These are phyloP conservation scores for Eutrema heterophyllum DNA, from an alignment of 345 rosid species.

Conservation along the genomic window DNA sequence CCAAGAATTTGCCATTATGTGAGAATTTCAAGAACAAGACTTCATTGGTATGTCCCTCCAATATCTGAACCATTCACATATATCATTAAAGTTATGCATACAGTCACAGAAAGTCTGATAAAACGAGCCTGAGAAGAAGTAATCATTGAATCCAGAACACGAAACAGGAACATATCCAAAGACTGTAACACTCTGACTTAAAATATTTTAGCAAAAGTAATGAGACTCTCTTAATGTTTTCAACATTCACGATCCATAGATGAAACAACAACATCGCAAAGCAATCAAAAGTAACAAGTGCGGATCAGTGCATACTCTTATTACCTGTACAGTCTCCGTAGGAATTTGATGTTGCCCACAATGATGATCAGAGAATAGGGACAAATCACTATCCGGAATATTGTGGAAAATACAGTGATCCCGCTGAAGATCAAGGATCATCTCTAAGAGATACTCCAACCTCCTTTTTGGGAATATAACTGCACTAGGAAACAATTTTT, in stretches of 20 bases:
- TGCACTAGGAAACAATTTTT: constrained; percentile 41
- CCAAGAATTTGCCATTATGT: constrained; percentile 53
- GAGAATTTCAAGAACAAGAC: constrained; percentile 63
- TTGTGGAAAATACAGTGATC: constrained; percentile 41
- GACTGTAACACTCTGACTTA: neutral
- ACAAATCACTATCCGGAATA: constrained; percentile 38
- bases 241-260: no score
- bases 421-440: constrained; percentile 33
- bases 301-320: neutral
- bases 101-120: neutral
- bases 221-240: neutral
- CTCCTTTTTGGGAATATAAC: constrained; percentile 41
- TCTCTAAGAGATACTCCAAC: constrained; percentile 54
- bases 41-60: constrained; percentile 51
- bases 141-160: neutral
- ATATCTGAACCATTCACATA: constrained; percentile 37
- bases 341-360: constrained; percentile 46
- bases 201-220: neutral
- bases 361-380: constrained; percentile 41
- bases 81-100: neutral
- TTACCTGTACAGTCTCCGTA: constrained; percentile 50
- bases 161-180: neutral
- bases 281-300: neutral
- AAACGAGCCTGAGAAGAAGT: no score
- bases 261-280: neutral